These are phyloP conservation scores for Yamadazyma sp. DNA, from an alignment of 1,139 yeast genomes.

Conservation along the genomic window DNA sequence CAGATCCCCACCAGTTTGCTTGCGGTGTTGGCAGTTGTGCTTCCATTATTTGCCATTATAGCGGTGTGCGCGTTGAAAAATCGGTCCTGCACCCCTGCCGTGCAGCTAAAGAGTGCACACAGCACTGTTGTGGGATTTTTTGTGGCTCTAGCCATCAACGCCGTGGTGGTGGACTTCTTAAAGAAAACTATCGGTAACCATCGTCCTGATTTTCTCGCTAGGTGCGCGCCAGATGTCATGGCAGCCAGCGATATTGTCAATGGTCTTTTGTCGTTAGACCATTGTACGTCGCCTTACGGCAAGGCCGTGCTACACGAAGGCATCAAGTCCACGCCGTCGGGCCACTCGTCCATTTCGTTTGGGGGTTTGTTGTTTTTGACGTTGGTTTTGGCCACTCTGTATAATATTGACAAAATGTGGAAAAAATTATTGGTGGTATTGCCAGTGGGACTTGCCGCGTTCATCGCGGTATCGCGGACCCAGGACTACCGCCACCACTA, in stretches of 20 bases:
- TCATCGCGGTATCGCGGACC: conserved; percentile 60
- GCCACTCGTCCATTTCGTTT: conserved; percentile 73
- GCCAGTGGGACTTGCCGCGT: conserved; percentile 37
- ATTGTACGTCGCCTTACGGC: conserved; percentile 46
- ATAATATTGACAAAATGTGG: conserved; percentile 19
- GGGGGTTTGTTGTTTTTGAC: conserved; percentile 62
- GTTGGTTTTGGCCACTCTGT: conserved; percentile 64
- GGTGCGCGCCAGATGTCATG: conserved; percentile 54
- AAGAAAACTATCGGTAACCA: conserved; percentile 80
- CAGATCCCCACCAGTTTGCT: conserved; percentile 25
- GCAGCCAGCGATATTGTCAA: conserved; percentile 32
- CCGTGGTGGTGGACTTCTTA: conserved; percentile 60
- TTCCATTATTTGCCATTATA: conserved; percentile 22
- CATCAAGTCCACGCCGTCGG: conserved; percentile 78
- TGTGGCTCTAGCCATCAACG: conserved; percentile 52
- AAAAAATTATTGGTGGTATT: conserved; percentile 15
- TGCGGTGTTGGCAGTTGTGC: conserved; percentile 24
- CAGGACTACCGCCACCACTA: conserved; percentile 81
- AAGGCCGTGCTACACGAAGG: conserved; percentile 63
- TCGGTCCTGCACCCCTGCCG: not conserved
- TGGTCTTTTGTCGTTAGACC: conserved; percentile 35
- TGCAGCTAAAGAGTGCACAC: conserved; percentile 23
- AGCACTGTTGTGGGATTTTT: conserved; percentile 53
- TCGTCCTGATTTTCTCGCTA: conserved; percentile 73
- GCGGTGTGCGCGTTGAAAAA: conserved; percentile 4